Base-by-base conservation (phyloP, 2,329 filamentous ascomycete genomes). In the Cladosporium colombiae region DNA sequence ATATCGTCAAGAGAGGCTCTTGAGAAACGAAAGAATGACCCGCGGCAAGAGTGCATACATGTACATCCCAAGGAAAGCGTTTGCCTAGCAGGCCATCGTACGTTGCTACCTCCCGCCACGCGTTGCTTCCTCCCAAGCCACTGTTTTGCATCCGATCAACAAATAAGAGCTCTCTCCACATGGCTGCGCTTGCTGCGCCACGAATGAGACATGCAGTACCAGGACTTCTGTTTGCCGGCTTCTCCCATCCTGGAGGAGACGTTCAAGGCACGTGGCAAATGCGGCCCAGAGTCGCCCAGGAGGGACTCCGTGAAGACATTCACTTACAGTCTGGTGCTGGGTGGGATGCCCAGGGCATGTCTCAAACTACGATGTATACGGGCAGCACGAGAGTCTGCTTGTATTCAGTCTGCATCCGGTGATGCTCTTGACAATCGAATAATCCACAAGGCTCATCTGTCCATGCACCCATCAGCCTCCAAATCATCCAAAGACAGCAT, bases 101-200 rank as follows among this genome's bases (percentile, higher is more conserved):
- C 52, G 27, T 55, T 55, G 52, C 31, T 55, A 55, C 27, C 27
- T 29, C 27, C 27, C 52, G 23, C 49, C 52, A 33, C 52, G 52
- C 52, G 52, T 55, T 29, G 27, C 18, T 44, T 44, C 35, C 35
- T 44, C 7, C 52, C 31, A 31, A 29, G 52, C 52, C 52, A 33
- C 52, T n/a, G n/a, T n/a, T n/a, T n/a, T n/a, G n/a, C n/a, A n/a
- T n/a, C n/a, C n/a, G n/a, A n/a, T n/a, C n/a, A n/a, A n/a, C n/a
- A n/a, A n/a, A n/a, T 6, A n/a, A 55, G 52, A 55, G 52, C 52
- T 33, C 52, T 53, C 50, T 55, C 52, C 52, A 33, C 29, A 29
- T n/a, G n/a, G n/a, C n/a, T n/a, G n/a, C n/a, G n/a, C n/a, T n/a
- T 33, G 52, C 52, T 55, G 52, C 52, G 52, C 52, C 52, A 55